phyloP scores from a whole-genome alignment of 805 yeast genomes.

The Vanderwaltozyma yarrowii region DNA sequence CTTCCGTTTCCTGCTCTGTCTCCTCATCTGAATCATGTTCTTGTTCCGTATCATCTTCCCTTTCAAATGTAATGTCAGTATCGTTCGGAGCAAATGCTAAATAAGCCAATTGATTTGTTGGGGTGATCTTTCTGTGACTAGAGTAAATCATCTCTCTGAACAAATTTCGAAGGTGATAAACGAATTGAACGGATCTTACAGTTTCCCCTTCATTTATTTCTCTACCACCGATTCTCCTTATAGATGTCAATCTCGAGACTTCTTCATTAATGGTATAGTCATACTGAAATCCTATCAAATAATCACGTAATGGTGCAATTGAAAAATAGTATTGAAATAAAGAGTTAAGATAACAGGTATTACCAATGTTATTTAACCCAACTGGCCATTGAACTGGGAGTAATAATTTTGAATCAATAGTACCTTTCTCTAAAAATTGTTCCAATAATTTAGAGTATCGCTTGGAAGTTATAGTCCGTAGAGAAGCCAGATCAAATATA shows the following conservation, averaged over 20 bases:
- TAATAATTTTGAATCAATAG: conserved; percentile 45
- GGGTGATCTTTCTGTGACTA: conserved; percentile 54
- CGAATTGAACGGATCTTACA: conserved; percentile 71
- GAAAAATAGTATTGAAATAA: conserved; percentile 83
- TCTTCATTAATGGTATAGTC: too few species aligned
- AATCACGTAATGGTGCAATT: conserved; percentile 66
- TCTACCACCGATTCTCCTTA: conserved; percentile 83
- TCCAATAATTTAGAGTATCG: conserved; percentile 45
- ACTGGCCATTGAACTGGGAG: conserved; percentile 73
- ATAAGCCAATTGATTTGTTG: conserved; percentile 75
- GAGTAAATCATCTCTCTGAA: conserved; percentile 62
- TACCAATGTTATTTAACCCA: conserved; percentile 89
- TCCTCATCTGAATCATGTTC: too few species aligned
- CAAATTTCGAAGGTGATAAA: conserved; percentile 57
- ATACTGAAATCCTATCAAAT: too few species aligned
- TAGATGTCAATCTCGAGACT: too few species aligned
- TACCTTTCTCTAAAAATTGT: conserved; percentile 50
- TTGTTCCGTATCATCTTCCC: neutral
- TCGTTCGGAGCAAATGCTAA: conserved; percentile 70
- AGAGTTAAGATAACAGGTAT: conserved; percentile 90
- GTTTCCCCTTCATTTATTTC: conserved; percentile 69
- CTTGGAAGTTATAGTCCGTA: too few species aligned
- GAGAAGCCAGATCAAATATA: too few species aligned
- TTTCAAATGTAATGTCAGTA: conserved; percentile 49
- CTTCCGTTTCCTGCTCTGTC: too few species aligned